These are phyloP conservation scores for Trametes cingulata DNA, from an alignment of 768 basidiomycete species.

Conservation along the genomic window DNA sequence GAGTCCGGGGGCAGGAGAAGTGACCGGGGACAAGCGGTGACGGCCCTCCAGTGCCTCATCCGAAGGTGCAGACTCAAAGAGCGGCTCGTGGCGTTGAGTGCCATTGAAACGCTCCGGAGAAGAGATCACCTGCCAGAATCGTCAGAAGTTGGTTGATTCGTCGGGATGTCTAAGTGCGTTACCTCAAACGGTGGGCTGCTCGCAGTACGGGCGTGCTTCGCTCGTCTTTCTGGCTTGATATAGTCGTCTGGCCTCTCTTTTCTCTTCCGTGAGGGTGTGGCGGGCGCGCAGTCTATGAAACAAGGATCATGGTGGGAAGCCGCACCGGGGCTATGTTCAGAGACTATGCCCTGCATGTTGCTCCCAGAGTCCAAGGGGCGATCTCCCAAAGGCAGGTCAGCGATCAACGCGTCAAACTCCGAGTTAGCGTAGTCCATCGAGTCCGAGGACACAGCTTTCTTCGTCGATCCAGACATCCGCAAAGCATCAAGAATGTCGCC, in stretches of 20 bases:
- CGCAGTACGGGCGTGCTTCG: background rate
- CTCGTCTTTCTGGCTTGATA: background rate
- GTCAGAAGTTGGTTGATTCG: background rate
- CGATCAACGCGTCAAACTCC: conserved; percentile 46
- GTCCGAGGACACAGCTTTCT: conserved; percentile 21
- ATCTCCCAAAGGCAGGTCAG: conserved; percentile 27
- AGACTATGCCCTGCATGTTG: no score
- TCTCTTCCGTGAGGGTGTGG: background rate
- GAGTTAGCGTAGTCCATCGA: conserved; percentile 43
- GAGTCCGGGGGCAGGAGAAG: conserved; percentile 2
- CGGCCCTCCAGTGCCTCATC: background rate
- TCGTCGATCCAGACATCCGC: conserved; percentile 25
- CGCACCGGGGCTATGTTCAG: background rate
- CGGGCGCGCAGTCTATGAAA: background rate
- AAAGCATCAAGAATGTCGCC: conserved; percentile 34
- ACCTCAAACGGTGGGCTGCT: conserved; percentile 5
- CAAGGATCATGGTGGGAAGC: background rate
- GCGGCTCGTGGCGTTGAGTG: background rate
- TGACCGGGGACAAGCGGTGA: conserved; percentile 1
- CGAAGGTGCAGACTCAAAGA: background rate
- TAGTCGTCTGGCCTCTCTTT: background rate
- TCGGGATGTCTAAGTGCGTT: background rate
- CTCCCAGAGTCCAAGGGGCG: no score
- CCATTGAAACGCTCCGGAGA: background rate
- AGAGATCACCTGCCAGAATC: background rate